Base-by-base conservation (phyloP, 495 filamentous ascomycete species). In the Copromyces sp. region DNA sequence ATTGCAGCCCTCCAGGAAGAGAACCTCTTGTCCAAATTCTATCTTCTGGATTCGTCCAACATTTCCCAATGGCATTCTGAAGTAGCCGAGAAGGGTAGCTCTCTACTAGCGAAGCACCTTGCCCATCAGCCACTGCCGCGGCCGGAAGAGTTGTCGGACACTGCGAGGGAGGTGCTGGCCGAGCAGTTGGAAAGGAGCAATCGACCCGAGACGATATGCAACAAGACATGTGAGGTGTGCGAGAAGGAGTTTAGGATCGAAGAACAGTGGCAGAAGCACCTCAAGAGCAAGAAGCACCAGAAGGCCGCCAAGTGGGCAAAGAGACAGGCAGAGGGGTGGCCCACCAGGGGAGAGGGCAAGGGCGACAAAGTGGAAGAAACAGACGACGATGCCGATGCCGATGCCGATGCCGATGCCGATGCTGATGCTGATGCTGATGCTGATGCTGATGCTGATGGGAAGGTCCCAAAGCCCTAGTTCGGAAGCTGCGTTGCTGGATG, bases 31-130 rank as follows among this genome's bases (percentile, higher is more conserved):
- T 76, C 87, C 39, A 84, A 83, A 65, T 79, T 97, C 0, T 97
- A 91, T 77, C 79, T 97, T 9, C 81, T 98, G 0, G 92, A 98
- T 79, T 91, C 89, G 68, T 90, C 89, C 9, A 84, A 94, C 72
- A 78, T 89, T 41, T 70, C 81, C 0, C 69, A 79, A 8, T 97
- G 91, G 85, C 73, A 80, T 4, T 76, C 83, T 1, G 80, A 82
- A 17, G 91, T 97, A n/a, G 83, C 88, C 3, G 77, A 83, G 3
- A 90, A 89, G 37, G 94, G 93, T 0, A 80, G 87, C 6, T 78
- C 86, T 5, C 81, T 97, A 69, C 87, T 91, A 1, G 73, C 77
- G 42, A 75, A 78, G 20, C 93, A 97, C 74, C 82, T 97, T 2
- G 77, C 80, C 9, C 83, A 82, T 3, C 79, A 84, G 45, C 70